phyloP scores from a whole-genome alignment of 192 early-diverging fungal species.

The Podila horticola region DNA sequence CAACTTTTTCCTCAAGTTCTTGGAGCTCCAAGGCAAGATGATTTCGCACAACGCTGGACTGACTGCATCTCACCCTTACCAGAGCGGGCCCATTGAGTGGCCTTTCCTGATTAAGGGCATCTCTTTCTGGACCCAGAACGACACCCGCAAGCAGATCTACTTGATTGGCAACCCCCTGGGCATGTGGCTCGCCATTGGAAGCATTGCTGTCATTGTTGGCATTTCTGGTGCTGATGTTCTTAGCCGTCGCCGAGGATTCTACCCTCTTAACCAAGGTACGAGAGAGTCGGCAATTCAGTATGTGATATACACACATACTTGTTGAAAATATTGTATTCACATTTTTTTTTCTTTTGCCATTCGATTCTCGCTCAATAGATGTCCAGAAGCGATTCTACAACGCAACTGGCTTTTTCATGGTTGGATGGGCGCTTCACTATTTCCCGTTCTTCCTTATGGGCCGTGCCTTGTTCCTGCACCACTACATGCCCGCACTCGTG shows the following conservation, averaged over 20 bases:
- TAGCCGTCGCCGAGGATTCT: slow-evolving; percentile 76
- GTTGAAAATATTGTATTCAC: neutral
- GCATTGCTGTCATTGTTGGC: slow-evolving; percentile 67
- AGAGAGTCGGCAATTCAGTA: slow-evolving; percentile 48
- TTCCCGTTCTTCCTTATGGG: slow-evolving; percentile 94
- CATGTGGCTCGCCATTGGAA: slow-evolving; percentile 80
- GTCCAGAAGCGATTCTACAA: slow-evolving; percentile 70
- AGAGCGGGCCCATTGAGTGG: slow-evolving; percentile 84
- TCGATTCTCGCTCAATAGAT: slow-evolving; percentile 31
- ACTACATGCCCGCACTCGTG: slow-evolving; percentile 91
- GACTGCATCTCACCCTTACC: slow-evolving; percentile 94
- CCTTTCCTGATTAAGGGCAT: slow-evolving; percentile 88
- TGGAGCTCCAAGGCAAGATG: slow-evolving; percentile 92
- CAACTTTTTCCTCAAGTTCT: slow-evolving; percentile 82
- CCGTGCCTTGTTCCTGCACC: slow-evolving; percentile 92
- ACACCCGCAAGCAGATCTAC: slow-evolving; percentile 84
- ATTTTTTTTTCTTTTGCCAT: neutral
- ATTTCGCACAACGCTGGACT: slow-evolving; percentile 90
- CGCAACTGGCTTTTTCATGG: slow-evolving; percentile 82
- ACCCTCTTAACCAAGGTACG: slow-evolving; percentile 63
- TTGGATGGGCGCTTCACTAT: slow-evolving; percentile 90
- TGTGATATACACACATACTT: neutral
- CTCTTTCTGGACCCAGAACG: slow-evolving; percentile 90
- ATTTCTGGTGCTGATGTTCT: slow-evolving; percentile 77
- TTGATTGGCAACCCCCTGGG: slow-evolving; percentile 90